Conservation (phyloP, 1,139 yeast genomes). For the Blastobotrys proliferans region DNA sequence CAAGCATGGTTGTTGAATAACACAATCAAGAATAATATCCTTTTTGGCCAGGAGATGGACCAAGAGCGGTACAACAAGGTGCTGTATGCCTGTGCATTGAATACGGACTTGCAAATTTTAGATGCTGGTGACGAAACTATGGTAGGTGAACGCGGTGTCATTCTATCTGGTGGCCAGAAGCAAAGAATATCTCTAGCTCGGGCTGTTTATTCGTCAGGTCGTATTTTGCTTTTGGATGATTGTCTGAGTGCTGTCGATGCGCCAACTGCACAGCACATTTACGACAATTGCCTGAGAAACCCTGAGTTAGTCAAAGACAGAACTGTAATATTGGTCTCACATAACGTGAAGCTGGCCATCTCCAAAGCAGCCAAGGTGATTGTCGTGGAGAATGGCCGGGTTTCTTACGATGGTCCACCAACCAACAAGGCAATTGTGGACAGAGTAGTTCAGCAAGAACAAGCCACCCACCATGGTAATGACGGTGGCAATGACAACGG, state of each 20-base stretch:
- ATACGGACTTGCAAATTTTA: constrained; percentile 72
- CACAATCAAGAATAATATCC: constrained; percentile 74
- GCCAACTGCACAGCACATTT: constrained; percentile 89
- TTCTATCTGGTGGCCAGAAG: constrained; percentile 95
- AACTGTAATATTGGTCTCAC: constrained; percentile 88
- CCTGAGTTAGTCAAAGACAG: constrained; percentile 82
- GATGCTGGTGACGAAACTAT: constrained; percentile 68
- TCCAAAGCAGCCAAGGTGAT: constrained; percentile 70
- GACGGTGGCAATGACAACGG: not conserved
- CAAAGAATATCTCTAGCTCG: constrained; percentile 94
- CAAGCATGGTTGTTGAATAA: constrained; percentile 93
- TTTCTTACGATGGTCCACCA: constrained; percentile 78
- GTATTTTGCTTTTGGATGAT: constrained; percentile 81
- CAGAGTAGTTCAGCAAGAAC: no score
- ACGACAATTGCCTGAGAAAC: constrained; percentile 80
- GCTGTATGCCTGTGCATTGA: constrained; percentile 61
- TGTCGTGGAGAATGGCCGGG: constrained; percentile 77
- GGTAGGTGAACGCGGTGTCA: constrained; percentile 93
- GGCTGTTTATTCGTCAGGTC: constrained; percentile 82
- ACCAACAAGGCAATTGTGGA: no score
- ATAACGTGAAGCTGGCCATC: constrained; percentile 86
- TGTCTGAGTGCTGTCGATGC: constrained; percentile 74
- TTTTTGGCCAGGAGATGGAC: constrained; percentile 69
- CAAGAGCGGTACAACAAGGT: constrained; percentile 73
- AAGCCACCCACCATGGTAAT: no score